phyloP scores from a whole-genome alignment of 2,329 filamentous ascomycete genomes.

The Paecilomyces dactylethromorphus region DNA sequence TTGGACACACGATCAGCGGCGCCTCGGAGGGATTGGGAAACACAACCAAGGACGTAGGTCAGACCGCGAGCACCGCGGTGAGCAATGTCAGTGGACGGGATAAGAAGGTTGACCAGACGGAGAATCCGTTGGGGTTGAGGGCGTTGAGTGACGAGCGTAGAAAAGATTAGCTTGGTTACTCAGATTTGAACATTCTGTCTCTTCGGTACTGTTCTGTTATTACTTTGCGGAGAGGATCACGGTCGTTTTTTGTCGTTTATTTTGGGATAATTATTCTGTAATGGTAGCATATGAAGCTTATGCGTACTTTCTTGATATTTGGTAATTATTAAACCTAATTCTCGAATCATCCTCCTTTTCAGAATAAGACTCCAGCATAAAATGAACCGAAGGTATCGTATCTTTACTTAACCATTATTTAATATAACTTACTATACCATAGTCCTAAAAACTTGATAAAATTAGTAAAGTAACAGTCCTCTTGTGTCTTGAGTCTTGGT shows the following conservation, averaged over 20 bases:
- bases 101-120: slow-evolving; percentile 14
- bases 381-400: no score
- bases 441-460: background rate
- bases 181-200: background rate
- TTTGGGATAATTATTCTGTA: no score
- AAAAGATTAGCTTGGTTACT: background rate
- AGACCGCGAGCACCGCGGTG: slow-evolving; percentile 15
- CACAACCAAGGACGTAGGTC: slow-evolving; percentile 16
- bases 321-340: no score
- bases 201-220: background rate
- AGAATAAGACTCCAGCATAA: no score
- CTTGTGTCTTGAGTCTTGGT: no score
- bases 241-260: background rate
- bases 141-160: background rate
- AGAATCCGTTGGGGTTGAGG: slow-evolving; percentile 18
- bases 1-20: slow-evolving; percentile 23
- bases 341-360: no score
- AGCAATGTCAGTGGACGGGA: slow-evolving; percentile 8
- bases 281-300: no score
- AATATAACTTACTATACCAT: no score
- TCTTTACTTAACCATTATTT: no score
- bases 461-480: background rate
- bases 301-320: no score
- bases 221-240: background rate
- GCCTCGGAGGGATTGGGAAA: slow-evolving; percentile 16